Evolutionary conservation across 805 yeast genomes (phyloP).

Genomic region (Torulaspora gathmanii): DNA sequence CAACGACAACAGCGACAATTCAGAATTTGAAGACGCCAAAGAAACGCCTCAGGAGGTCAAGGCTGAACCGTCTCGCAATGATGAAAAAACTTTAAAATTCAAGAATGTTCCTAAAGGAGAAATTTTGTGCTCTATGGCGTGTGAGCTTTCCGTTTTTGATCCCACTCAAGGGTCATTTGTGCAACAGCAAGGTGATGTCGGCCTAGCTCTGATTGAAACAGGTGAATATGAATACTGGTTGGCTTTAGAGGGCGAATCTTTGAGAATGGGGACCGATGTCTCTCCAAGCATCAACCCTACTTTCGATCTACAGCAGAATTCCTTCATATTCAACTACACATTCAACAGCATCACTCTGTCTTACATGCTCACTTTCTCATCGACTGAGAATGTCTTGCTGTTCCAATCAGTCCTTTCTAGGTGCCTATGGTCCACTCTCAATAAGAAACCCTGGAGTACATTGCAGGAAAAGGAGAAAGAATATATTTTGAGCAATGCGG

Average conservation of each 20-base stretch:
- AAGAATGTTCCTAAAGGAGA: conserved; percentile 14
- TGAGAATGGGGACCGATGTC: conserved; percentile 40
- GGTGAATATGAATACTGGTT: conserved; percentile 53
- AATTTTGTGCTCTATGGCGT: conserved; percentile 16
- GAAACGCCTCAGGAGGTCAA: conserved; percentile 9
- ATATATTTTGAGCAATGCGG: conserved; percentile 54
- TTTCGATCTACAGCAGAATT: conserved; percentile 47
- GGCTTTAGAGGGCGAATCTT: conserved; percentile 36
- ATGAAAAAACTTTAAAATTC: conserved; percentile 2
- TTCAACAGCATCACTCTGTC: conserved; percentile 45
- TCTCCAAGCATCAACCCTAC: conserved; percentile 55
- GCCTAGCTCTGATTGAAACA: conserved; percentile 41
- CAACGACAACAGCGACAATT: conserved; percentile 16
- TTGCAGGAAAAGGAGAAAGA: conserved; percentile 44
- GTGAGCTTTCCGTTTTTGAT: conserved; percentile 56
- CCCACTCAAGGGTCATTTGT: conserved; percentile 46
- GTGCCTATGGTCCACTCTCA: conserved; percentile 58
- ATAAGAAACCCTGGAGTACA: conserved; percentile 47
- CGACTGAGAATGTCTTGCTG: conserved; percentile 37
- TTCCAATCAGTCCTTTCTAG: conserved; percentile 53
- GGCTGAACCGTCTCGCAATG: not conserved
- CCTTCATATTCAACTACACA: conserved; percentile 64
- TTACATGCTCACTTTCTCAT: conserved; percentile 56
- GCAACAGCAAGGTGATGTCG: conserved; percentile 36
- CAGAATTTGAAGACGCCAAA: conserved; percentile 23